phyloP scores from a whole-genome alignment of 192 early-diverging fungal species.

The Entomortierella chlamydospora region DNA sequence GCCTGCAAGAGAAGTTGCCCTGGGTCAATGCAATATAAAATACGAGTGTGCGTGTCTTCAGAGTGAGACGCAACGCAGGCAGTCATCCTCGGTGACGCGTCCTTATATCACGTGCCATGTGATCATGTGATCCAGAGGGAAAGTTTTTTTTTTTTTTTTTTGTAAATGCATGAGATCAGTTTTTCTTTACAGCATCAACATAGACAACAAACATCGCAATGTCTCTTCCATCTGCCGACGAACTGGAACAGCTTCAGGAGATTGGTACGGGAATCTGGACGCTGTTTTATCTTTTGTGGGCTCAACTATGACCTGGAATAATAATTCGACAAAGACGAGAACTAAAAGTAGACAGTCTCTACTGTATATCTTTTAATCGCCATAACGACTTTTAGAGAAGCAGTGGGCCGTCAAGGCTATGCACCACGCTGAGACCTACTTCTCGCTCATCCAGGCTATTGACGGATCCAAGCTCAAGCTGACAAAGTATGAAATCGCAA shows the following conservation, averaged over 20 bases:
- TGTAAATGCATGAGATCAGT: not conserved
- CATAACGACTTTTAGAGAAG: slow-evolving; percentile 70
- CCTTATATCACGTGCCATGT: not conserved
- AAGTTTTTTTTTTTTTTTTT: not conserved
- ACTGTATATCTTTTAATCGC: not conserved
- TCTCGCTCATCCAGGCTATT: slow-evolving; percentile 78
- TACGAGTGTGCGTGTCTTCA: slow-evolving; percentile 8
- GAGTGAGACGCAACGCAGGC: slow-evolving; percentile 6
- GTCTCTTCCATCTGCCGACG: slow-evolving; percentile 78
- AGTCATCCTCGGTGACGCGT: slow-evolving; percentile 8
- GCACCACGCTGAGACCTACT: slow-evolving; percentile 96
- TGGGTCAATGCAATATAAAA: not conserved
- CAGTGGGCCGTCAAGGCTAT: slow-evolving; percentile 97
- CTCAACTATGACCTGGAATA: no score
- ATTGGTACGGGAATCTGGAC: slow-evolving; percentile 61
- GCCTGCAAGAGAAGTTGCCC: no score
- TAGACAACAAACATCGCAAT: slow-evolving; percentile 58
- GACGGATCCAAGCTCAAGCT: slow-evolving; percentile 83
- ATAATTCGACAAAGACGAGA: no score
- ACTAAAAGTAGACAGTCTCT: no score
- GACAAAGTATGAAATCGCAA: slow-evolving; percentile 80
- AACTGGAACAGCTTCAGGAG: slow-evolving; percentile 79
- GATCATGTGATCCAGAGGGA: not conserved
- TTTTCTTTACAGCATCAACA: not conserved
- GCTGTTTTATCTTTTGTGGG: no score